phyloP scores from a whole-genome alignment of 768 basidiomycete genomes.

The Russula sp. region DNA sequence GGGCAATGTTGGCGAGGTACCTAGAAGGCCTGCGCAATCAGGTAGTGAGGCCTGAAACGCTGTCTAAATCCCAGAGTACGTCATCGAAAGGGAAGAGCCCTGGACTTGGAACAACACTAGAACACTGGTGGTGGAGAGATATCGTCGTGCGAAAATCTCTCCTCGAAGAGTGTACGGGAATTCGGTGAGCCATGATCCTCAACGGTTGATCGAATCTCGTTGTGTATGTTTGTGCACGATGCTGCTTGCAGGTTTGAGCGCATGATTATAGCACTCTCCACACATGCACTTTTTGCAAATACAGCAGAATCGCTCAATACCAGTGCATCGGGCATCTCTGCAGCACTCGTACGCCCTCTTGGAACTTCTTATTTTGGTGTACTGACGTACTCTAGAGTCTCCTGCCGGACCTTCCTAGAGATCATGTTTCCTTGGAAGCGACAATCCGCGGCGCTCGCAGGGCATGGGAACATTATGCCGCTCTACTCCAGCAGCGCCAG shows the following conservation, averaged over 20 bases:
- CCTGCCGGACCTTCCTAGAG: conserved; percentile 32
- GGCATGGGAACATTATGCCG: conserved; percentile 37
- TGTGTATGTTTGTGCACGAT: conserved; percentile 11
- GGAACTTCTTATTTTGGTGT: not conserved
- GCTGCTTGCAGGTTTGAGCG: conserved; percentile 42
- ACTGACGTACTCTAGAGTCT: conserved; percentile 23
- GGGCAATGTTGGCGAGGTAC: conserved; percentile 46
- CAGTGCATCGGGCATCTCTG: conserved; percentile 15
- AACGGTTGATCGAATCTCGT: not conserved
- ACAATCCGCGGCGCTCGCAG: conserved; percentile 31
- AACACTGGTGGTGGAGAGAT: conserved; percentile 52
- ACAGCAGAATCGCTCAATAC: conserved; percentile 21
- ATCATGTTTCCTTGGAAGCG: conserved; percentile 34
- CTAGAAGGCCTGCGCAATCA: conserved; percentile 42
- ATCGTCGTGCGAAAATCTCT: conserved; percentile 50
- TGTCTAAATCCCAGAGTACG: conserved; percentile 10
- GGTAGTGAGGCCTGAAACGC: conserved; percentile 32
- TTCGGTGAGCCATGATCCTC: conserved; percentile 34
- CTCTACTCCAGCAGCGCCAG: conserved; percentile 32
- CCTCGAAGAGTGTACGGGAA: conserved; percentile 49
- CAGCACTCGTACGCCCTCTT: conserved; percentile 5
- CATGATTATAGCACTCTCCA: conserved; percentile 46
- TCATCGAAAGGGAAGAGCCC: conserved; percentile 23
- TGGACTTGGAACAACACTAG: conserved; percentile 6
- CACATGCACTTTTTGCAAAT: conserved; percentile 40